Base-by-base conservation (phyloP, 2,329 filamentous ascomycete genomes). In the Orbilia brochopaga region DNA sequence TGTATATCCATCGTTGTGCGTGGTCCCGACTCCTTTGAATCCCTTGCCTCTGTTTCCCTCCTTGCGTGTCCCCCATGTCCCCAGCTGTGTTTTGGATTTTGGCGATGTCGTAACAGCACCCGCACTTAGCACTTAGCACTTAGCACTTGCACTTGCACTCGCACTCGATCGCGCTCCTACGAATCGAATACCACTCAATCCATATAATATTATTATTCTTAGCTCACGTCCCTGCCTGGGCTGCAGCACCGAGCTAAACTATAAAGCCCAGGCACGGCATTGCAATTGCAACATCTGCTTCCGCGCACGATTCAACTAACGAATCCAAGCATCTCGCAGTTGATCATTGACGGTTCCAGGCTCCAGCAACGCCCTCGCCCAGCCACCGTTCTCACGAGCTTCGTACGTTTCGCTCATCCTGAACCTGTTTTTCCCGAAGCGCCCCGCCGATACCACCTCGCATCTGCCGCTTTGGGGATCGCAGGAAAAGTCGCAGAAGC, bases 381-480 rank as follows among this genome's bases (percentile, higher is more conserved):
- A 48, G 19, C 44, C 44, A 42, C 37, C 37, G 37, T 42, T 13
- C n/a, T 42, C 19, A 32, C 27, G 27, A 32, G 27, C 27, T 4
- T 48, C 44, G 44, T 17, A n/a, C 21, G 15, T 4, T 48, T 48
- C 15, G 19, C 3, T 17, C 44, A 21, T 48, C 44, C 15, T 48
- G 32, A 58, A 55, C 32, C 40, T 60, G 60, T 72, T 59, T 65
- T 55, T 40, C 52, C 37, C 30, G 27, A 50, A 54, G 66, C 67
- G 58, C 54, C 62, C 48, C 59, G 44, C 67, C 24, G 55, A 72
- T 72, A 72, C 67, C 56, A 72, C 67, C 67, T 65, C 51, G 54
- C 40, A 72, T 65, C 60, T 65, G 55, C 67, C 67, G 55, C 55
- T 56, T 60, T 58, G 21, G 63, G 54, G 40, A 64, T 64, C 55